phyloP scores from a whole-genome alignment of 176 grass and related monocot genomes.

The Tillandsia fasciculata region DNA sequence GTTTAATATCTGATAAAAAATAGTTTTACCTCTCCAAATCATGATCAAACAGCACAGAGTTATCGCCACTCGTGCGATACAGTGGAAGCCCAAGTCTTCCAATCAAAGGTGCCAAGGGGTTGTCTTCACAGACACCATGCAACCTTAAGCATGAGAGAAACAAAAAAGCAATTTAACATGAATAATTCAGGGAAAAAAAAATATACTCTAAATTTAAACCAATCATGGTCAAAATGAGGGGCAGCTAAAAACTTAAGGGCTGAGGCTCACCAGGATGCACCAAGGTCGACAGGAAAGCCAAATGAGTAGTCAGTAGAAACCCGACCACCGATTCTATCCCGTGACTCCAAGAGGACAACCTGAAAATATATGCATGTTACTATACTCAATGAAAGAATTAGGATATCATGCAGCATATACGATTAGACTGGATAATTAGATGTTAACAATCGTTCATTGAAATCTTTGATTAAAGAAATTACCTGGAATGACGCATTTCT shows the following conservation, averaged over 20 bases:
- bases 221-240: neutral
- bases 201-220: neutral
- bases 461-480: conserved; percentile 1
- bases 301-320: conserved; percentile 92
- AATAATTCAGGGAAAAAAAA: neutral
- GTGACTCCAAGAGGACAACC: conserved; percentile 93
- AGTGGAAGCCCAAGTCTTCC: conserved; percentile 82
- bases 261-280: conserved; percentile 81
- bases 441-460: no score
- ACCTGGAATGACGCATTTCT: conserved; percentile 88
- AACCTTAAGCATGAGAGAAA: conserved; percentile 46
- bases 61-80: conserved; percentile 87
- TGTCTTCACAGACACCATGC: conserved; percentile 96
- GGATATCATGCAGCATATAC: neutral
- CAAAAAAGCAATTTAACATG: neutral
- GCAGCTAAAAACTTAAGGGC: conserved; percentile 7
- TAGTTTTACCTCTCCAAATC: conserved; percentile 76
- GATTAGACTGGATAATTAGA: neutral
- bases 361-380: conserved; percentile 19
- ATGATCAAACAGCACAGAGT: conserved; percentile 97
- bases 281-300: conserved; percentile 92
- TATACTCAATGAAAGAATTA: neutral
- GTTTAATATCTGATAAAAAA: neutral
- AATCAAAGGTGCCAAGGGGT: conserved; percentile 88
- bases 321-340: conserved; percentile 88